Conservation (phyloP, 2,329 filamentous ascomycete genomes). For the Fusarium sororula region DNA sequence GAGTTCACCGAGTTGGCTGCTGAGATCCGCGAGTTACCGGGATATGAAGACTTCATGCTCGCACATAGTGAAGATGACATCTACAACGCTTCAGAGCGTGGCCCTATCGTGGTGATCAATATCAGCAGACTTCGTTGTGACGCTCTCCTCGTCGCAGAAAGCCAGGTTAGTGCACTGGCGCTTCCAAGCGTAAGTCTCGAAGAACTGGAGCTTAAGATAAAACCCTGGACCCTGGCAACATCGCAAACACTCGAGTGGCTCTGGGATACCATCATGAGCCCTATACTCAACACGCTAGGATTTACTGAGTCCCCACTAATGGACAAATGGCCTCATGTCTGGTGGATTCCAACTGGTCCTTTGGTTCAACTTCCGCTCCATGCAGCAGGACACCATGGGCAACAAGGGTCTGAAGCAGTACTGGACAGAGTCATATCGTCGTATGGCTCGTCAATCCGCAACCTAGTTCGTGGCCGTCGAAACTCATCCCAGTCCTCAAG, state of each 20-base stretch:
- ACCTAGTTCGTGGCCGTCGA: background rate
- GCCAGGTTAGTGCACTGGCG: background rate
- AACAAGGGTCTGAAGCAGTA: accelerated
- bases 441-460: background rate
- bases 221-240: background rate
- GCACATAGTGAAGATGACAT: background rate
- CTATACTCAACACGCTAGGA: background rate
- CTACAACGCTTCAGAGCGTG: background rate
- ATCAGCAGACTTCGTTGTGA: background rate
- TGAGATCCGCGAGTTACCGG: background rate
- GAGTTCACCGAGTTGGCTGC: background rate
- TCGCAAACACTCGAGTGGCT: background rate
- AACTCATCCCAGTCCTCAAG: accelerated
- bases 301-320: accelerated
- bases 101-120: background rate
- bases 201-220: background rate
- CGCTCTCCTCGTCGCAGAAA: background rate
- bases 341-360: background rate
- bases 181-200: background rate
- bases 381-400: background rate
- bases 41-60: background rate
- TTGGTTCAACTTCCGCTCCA: background rate
- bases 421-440: accelerated
- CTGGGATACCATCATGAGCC: background rate
- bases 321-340: background rate